Evolutionary conservation across 495 filamentous ascomycete species (phyloP).

Genomic region (Aspergillus conjunctus): DNA sequence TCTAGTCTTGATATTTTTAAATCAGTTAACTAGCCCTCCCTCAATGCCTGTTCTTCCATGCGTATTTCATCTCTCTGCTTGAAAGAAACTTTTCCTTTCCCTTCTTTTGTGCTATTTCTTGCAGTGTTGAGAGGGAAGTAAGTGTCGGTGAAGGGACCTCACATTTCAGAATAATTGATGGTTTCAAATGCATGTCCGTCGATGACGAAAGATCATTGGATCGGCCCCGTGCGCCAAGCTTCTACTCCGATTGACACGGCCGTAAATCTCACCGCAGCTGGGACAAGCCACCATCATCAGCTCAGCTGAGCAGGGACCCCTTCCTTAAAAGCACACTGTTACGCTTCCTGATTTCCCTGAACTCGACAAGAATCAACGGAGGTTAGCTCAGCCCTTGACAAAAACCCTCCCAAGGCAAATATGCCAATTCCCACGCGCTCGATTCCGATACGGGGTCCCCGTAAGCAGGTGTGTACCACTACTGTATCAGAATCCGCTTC

Average conservation of each 20-base stretch:
- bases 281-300: background rate
- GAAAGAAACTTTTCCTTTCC: no score
- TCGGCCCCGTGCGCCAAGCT: slow-evolving; percentile 13
- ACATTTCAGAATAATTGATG: no score
- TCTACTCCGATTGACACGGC: background rate
- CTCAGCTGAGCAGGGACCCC: background rate
- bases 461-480: slow-evolving; percentile 37
- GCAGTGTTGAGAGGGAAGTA: no score
- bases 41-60: no score
- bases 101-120: no score
- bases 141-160: no score
- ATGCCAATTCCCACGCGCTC: slow-evolving; percentile 51
- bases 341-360: no score
- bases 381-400: background rate
- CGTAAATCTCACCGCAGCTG: slow-evolving; percentile 7
- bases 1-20: no score
- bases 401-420: background rate
- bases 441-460: slow-evolving; percentile 39
- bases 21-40: no score
- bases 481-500: slow-evolving; percentile 11
- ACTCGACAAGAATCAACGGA: no score
- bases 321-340: background rate
- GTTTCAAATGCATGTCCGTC: background rate
- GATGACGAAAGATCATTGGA: background rate
- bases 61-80: no score